phyloP scores from a whole-genome alignment of 257 asterid genomes.

The Scutellaria barbata region DNA sequence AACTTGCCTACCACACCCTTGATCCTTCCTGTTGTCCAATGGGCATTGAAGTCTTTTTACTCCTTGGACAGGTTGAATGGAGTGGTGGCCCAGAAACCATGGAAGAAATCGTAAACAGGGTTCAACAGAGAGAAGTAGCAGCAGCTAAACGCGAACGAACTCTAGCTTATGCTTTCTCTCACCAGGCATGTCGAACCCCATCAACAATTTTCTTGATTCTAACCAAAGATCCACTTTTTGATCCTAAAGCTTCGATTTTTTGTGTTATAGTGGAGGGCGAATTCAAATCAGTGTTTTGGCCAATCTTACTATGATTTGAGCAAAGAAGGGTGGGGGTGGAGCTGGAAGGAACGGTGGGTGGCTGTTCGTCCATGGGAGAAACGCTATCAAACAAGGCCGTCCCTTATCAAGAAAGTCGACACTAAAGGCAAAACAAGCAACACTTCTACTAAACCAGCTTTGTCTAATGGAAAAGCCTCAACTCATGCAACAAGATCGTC shows the following conservation, averaged over 20 bases:
- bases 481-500: conserved; percentile 39
- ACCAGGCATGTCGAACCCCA: conserved; percentile 53
- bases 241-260: not conserved
- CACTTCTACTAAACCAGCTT: conserved; percentile 27
- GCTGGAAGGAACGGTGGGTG: conserved; percentile 81
- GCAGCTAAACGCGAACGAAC: conserved; percentile 71
- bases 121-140: conserved; percentile 73
- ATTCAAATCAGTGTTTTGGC: conserved; percentile 60
- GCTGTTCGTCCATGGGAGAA: conserved; percentile 85
- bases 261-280: conserved; percentile 65
- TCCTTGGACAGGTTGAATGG: conserved; percentile 66
- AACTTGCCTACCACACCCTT: too few relatives aligned
- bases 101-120: conserved; percentile 69
- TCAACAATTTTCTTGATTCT: not conserved
- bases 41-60: too few relatives aligned
- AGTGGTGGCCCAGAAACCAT: conserved; percentile 75
- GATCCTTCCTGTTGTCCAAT: too few relatives aligned
- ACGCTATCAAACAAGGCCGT: conserved; percentile 44
- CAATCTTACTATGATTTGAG: conserved; percentile 74
- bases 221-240: not conserved
- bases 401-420: conserved; percentile 44
- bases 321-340: conserved; percentile 88
- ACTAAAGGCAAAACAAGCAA: conserved; percentile 40
- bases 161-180: conserved; percentile 82
- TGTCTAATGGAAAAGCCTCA: conserved; percentile 37